These are phyloP conservation scores for Coemansia sp. DNA, from an alignment of 192 early-diverging fungal species.

Conservation along the genomic window DNA sequence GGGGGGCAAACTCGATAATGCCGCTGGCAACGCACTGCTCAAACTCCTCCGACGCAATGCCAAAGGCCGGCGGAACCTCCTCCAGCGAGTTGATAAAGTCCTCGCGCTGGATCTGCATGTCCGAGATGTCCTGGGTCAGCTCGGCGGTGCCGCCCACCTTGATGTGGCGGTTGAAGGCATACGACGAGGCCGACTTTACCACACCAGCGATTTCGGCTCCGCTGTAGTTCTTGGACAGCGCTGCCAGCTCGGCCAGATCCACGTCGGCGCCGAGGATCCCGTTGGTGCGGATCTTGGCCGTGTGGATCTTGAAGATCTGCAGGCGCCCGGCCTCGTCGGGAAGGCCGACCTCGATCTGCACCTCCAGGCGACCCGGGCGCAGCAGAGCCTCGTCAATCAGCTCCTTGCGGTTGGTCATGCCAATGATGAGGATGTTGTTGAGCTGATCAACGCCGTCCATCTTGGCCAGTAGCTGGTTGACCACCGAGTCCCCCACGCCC, in stretches of 20 bases:
- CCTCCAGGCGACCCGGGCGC: constrained; percentile 91
- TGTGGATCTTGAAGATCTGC: constrained; percentile 96
- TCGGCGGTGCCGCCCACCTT: constrained; percentile 83
- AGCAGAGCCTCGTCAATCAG: constrained; percentile 98
- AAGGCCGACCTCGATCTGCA: constrained; percentile 93
- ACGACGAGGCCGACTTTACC: constrained; percentile 88
- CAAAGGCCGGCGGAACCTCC: constrained; percentile 92
- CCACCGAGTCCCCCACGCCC: constrained; percentile 93
- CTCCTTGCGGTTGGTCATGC: constrained; percentile 97
- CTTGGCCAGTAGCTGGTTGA: constrained; percentile 96
- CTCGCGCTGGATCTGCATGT: constrained; percentile 76
- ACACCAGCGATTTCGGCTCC: constrained; percentile 96
- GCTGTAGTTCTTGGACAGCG: constrained; percentile 90
- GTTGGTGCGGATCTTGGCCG: constrained; percentile 73
- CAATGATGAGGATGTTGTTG: constrained; percentile 96
- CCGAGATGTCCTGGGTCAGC: constrained; percentile 77
- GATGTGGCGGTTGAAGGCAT: constrained; percentile 93
- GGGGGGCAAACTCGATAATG: constrained; percentile 71
- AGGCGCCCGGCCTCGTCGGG: constrained; percentile 89
- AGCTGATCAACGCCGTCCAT: constrained; percentile 99
- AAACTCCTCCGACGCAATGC: constrained; percentile 87
- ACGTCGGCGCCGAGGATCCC: constrained; percentile 78
- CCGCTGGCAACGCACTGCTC: constrained; percentile 77
- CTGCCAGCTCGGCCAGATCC: constrained; percentile 74
- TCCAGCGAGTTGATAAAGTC: constrained; percentile 88